phyloP scores from a whole-genome alignment of 2,329 filamentous ascomycete species.

The Onygenales sp. region DNA sequence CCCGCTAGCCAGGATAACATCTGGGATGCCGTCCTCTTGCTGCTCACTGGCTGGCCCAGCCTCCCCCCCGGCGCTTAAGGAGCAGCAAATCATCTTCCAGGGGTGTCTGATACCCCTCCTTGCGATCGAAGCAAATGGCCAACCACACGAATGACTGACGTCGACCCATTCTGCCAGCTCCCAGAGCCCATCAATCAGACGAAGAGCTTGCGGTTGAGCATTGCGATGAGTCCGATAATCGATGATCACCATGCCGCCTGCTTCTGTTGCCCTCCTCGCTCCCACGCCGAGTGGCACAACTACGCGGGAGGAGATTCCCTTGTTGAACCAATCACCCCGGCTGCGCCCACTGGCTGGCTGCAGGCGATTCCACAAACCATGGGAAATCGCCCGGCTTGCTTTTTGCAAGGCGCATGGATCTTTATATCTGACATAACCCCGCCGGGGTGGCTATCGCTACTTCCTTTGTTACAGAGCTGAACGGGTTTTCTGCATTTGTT shows the following conservation, averaged over 20 bases:
- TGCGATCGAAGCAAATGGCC: not conserved
- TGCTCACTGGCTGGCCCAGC: not conserved
- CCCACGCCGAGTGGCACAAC: not conserved
- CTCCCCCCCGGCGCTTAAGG: conserved; percentile 7
- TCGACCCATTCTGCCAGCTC: not conserved
- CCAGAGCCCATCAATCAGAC: not conserved
- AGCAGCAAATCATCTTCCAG: conserved; percentile 8
- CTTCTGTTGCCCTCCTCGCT: not conserved
- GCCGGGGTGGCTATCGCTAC: not conserved
- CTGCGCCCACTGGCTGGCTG: not conserved
- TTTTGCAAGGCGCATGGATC: not conserved
- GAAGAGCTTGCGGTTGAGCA: not conserved
- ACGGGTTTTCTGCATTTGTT: not conserved
- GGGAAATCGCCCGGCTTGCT: not conserved
- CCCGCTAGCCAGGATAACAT: not conserved
- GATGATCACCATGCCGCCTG: not conserved
- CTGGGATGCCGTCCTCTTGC: not conserved
- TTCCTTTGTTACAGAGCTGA: not conserved
- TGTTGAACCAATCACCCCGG: not conserved
- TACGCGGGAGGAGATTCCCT: not conserved
- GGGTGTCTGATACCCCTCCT: not conserved
- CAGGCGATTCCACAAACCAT: not conserved
- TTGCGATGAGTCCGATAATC: not conserved
- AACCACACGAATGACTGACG: not conserved
- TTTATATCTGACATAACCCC: conserved; percentile 1